Evolutionary conservation across 2,329 filamentous ascomycete species (phyloP).

Genomic region (Blastomyces gilchristii): DNA sequence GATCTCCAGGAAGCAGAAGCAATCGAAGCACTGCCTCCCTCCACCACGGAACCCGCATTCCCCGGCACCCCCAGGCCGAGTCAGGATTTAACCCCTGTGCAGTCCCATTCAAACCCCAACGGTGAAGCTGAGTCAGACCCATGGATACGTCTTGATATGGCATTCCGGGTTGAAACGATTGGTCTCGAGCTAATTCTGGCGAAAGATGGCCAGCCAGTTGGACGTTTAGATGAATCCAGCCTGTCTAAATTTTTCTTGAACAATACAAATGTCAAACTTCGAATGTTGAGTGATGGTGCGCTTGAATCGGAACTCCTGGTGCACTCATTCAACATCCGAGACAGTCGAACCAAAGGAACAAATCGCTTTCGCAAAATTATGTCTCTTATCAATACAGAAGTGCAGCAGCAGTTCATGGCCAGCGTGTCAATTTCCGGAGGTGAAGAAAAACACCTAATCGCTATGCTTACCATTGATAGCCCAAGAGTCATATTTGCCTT

Average conservation of each 20-base stretch:
- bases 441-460: slow-evolving; percentile 69
- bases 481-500: slow-evolving; percentile 89
- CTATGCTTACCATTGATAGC: slow-evolving; percentile 87
- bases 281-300: slow-evolving; percentile 84
- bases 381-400: slow-evolving; percentile 88
- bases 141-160: slow-evolving; percentile 88
- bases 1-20: slow-evolving; percentile 64
- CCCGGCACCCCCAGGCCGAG: slow-evolving; percentile 19
- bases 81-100: slow-evolving; percentile 14
- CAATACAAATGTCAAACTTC: slow-evolving; percentile 79
- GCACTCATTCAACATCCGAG: slow-evolving; percentile 86
- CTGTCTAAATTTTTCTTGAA: slow-evolving; percentile 91
- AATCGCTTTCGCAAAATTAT: slow-evolving; percentile 98
- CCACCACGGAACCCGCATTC: slow-evolving; percentile 33
- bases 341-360: slow-evolving; percentile 76
- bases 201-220: slow-evolving; percentile 65
- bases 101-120: slow-evolving; percentile 56
- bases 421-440: slow-evolving; percentile 87
- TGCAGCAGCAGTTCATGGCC: slow-evolving; percentile 94
- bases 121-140: slow-evolving; percentile 56
- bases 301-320: slow-evolving; percentile 89
- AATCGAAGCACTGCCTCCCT: slow-evolving; percentile 58
- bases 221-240: slow-evolving; percentile 65
- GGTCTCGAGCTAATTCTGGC: slow-evolving; percentile 79
- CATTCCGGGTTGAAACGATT: slow-evolving; percentile 80